Percentiles rank a stretch among this genome's conserved stretches.
phyloP scores from a whole-genome alignment of 176 grass and related monocot species.

The Raddia guianensis region DNA sequence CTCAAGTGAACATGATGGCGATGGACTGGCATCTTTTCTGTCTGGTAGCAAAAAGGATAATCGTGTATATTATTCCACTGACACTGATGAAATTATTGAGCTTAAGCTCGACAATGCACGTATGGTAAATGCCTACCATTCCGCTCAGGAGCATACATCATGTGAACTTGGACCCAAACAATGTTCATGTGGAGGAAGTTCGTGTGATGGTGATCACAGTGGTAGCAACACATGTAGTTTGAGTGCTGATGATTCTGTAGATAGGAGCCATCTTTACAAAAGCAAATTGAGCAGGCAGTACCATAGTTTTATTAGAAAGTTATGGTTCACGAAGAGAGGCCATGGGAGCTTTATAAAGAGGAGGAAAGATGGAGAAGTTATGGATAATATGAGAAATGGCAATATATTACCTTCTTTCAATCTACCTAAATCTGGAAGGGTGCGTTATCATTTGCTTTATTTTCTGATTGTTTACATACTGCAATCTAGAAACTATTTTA shows the following conservation, averaged over 20 bases:
- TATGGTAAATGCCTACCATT: slow-evolving; percentile 47
- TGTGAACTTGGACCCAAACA: slow-evolving; percentile 33
- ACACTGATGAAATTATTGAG: slow-evolving; percentile 62
- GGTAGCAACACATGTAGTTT: slow-evolving; percentile 37
- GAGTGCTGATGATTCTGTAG: slow-evolving; percentile 48
- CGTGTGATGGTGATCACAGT: slow-evolving; percentile 25
- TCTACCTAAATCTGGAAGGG: slow-evolving; percentile 49
- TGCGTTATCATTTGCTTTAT: slow-evolving; percentile 37
- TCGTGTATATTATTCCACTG: slow-evolving; percentile 42
- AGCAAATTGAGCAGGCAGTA: slow-evolving; percentile 52
- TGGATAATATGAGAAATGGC: slow-evolving; percentile 44
- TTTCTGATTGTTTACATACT: slow-evolving; percentile 25
- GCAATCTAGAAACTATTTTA: slow-evolving; percentile 6
- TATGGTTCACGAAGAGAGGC: slow-evolving; percentile 62
- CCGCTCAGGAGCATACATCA: slow-evolving; percentile 30
- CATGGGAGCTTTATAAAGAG: slow-evolving; percentile 76
- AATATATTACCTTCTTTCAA: slow-evolving; percentile 42
- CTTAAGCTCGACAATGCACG: slow-evolving; percentile 54
- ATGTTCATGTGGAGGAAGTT: slow-evolving; percentile 31
- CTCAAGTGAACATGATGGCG: slow-evolving; percentile 63
- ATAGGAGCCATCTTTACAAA: slow-evolving; percentile 40
- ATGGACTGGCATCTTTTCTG: slow-evolving; percentile 76
- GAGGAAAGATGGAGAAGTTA: slow-evolving; percentile 79
- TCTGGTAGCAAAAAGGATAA: slow-evolving; percentile 44
- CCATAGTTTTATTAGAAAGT: slow-evolving; percentile 58